Conservation (phyloP, 2,329 filamentous ascomycete genomes). For the Ceratocystis diversiconidia region DNA sequence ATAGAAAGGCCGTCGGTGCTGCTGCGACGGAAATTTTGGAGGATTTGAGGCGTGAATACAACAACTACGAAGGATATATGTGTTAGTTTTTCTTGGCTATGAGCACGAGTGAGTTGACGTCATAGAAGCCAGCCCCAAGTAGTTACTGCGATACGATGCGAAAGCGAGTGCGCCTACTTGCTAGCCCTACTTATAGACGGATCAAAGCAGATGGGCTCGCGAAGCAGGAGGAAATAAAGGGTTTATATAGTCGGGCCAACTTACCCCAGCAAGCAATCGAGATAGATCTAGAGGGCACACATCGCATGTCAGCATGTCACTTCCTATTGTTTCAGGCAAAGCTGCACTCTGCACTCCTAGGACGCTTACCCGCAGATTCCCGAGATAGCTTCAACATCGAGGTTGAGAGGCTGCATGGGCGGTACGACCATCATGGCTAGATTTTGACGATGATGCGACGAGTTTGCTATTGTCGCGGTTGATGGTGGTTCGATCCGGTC, state of each 20-base stretch:
- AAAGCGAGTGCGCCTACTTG: background rate
- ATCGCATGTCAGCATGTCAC: background rate
- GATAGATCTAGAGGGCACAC: conserved; percentile 50
- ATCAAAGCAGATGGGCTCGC: background rate
- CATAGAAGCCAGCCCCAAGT: background rate
- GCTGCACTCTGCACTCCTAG: background rate
- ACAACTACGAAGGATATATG: conserved; percentile 41
- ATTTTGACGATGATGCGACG: background rate
- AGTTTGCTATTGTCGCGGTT: background rate
- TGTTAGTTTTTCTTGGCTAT: background rate
- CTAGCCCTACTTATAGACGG: background rate
- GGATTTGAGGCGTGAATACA: conserved; percentile 92
- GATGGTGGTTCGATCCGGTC: background rate
- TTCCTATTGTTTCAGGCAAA: background rate
- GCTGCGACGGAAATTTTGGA: conserved; percentile 77
- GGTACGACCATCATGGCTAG: conserved; percentile 24
- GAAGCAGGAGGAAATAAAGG: background rate
- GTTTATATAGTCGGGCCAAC: background rate
- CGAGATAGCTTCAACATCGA: conserved; percentile 81
- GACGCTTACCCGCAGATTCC: conserved; percentile 66
- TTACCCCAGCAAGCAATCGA: conserved; percentile 81
- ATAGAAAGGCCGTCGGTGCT: conserved; percentile 82
- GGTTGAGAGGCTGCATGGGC: conserved; percentile 43
- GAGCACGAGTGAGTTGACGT: background rate
- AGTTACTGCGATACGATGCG: background rate